These are phyloP conservation scores for Mucor velutinosus DNA, from an alignment of 371 early-diverging fungal genomes.

Conservation along the genomic window DNA sequence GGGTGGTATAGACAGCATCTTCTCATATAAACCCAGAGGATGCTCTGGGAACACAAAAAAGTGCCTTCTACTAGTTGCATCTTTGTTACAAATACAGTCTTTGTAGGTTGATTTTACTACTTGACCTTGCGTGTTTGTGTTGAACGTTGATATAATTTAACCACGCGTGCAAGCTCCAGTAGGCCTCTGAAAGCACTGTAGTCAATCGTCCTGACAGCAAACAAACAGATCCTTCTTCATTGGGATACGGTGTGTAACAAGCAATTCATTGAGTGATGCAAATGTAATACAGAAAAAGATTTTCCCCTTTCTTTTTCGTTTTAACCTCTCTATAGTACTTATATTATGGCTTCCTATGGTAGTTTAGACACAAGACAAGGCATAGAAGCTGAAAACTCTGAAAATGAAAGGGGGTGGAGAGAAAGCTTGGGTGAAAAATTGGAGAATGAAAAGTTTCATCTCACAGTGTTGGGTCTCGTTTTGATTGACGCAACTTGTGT, in stretches of 20 bases:
- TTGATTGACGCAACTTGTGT: conserved; percentile 43
- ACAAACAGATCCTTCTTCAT: background rate
- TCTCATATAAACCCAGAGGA: too few species aligned
- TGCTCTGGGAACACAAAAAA: too few species aligned
- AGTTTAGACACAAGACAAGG: conserved; percentile 2
- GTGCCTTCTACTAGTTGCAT: too few species aligned
- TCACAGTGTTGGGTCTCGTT: conserved; percentile 32
- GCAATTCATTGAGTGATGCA: background rate
- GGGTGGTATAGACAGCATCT: too few species aligned
- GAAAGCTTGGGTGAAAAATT: conserved; percentile 37
- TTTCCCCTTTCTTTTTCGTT: conserved; percentile 8
- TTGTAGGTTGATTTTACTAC: too few species aligned
- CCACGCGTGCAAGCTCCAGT: too few species aligned
- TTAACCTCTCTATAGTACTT: background rate
- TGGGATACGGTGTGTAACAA: background rate
- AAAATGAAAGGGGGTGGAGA: conserved; percentile 28
- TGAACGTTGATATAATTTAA: too few species aligned
- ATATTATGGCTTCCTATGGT: conserved; percentile 19
- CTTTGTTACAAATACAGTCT: too few species aligned
- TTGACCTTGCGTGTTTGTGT: too few species aligned
- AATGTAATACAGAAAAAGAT: background rate
- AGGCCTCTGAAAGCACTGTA: too few species aligned
- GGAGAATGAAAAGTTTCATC: conserved; percentile 38
- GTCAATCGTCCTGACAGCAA: too few species aligned
- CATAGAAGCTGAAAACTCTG: background rate